Conservation (phyloP, 768 basidiomycete genomes). For the Mycena capillaripes region DNA sequence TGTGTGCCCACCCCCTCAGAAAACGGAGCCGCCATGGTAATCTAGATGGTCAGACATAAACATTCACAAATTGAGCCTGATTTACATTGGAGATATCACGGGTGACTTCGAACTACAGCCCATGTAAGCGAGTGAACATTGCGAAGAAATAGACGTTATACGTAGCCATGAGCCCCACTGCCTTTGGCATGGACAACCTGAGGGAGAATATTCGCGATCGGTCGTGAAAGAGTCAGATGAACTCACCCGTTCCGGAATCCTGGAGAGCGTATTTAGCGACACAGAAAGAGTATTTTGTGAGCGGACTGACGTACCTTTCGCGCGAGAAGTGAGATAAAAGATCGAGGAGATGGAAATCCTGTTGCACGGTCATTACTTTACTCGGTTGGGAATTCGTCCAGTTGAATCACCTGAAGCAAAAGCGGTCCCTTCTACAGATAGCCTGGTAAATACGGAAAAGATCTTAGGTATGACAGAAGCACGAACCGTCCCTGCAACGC, state of each 20-base stretch:
- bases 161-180: conserved; percentile 37
- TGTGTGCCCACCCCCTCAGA: conserved; percentile 36
- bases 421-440: conserved; percentile 26
- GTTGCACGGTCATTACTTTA: neutral
- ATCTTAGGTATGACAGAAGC: neutral
- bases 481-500: conserved; percentile 27
- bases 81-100: conserved; percentile 32
- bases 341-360: conserved; percentile 36
- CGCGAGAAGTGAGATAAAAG: conserved; percentile 17
- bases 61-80: too few species aligned
- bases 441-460: neutral
- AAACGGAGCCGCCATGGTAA: conserved; percentile 36
- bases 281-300: neutral
- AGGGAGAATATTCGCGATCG: neutral
- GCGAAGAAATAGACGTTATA: neutral
- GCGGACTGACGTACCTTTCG: neutral
- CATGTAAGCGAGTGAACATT: neutral
- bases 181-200: conserved; percentile 37
- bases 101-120: conserved; percentile 34
- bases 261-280: neutral
- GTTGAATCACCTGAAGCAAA: conserved; percentile 25
- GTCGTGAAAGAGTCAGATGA: neutral
- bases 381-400: neutral
- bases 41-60: neutral
- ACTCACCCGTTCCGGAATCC: conserved; percentile 35